A percentile compares a stretch with the other conserved stretches of the same genome.
These are phyloP conservation scores for Magnolia officinalis DNA, from an alignment of 164 flowering plant genomes.

Conservation along the genomic window DNA sequence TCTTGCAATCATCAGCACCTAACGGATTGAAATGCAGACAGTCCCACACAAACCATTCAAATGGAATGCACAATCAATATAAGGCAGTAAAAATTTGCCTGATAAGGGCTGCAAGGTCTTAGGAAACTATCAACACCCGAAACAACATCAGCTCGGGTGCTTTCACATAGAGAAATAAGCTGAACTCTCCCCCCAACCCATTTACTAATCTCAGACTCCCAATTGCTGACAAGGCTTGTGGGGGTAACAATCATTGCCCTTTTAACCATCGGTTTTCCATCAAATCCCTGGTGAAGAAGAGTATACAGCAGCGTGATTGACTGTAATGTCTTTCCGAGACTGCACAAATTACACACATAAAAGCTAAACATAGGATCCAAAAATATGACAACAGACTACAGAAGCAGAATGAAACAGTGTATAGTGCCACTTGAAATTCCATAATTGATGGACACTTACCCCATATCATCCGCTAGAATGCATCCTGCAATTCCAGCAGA, in stretches of 20 bases:
- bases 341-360: slow-evolving; percentile 28
- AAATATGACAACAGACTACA: background rate
- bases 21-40: background rate
- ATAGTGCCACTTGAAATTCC: background rate
- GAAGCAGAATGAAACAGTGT: background rate
- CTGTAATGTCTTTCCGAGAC: slow-evolving; percentile 96
- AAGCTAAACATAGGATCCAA: slow-evolving; percentile 1
- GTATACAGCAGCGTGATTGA: slow-evolving; percentile 90
- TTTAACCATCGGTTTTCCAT: slow-evolving; percentile 88
- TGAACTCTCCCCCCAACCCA: slow-evolving; percentile 90
- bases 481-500: slow-evolving; percentile 65
- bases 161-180: slow-evolving; percentile 91
- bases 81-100: slow-evolving; percentile 39
- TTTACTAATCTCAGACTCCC: slow-evolving; percentile 96
- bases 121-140: slow-evolving; percentile 75
- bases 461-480: slow-evolving; percentile 99
- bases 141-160: slow-evolving; percentile 79
- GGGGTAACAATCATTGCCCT: slow-evolving; percentile 96
- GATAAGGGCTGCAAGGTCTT: slow-evolving; percentile 51
- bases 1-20: slow-evolving; percentile 19
- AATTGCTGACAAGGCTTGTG: slow-evolving; percentile 94
- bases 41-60: background rate
- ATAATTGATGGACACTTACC: slow-evolving; percentile 40
- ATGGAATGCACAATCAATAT: background rate
- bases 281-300: slow-evolving; percentile 93